Conservation (phyloP, 1,284 basidiomycete species). For the Marasmius tenuissimus region DNA sequence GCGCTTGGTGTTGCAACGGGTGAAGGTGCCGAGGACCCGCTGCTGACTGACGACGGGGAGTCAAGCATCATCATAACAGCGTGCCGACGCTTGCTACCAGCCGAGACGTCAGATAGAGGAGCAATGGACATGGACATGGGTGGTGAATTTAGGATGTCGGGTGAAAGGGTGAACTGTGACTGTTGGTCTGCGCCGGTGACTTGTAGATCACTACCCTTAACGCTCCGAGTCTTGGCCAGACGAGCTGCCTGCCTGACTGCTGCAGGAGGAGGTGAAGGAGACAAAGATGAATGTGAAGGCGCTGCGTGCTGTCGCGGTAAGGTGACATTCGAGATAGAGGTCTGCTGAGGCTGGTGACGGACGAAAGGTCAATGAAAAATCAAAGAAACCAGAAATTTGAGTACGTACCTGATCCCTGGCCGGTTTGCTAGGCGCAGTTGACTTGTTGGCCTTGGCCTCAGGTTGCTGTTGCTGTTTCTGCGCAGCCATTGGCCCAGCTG, state of each 20-base stretch:
- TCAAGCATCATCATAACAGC: conserved; percentile 67
- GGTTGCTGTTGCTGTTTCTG: background rate
- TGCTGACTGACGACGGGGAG: conserved; percentile 24
- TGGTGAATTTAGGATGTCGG: conserved; percentile 20
- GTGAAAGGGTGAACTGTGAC: conserved; percentile 18
- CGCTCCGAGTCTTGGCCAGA: conserved; percentile 2
- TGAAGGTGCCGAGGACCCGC: conserved; percentile 19
- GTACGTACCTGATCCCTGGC: conserved; percentile 29
- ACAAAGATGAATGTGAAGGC: conserved; percentile 1
- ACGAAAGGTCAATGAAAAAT: background rate
- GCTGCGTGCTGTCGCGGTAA: background rate
- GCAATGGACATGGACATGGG: conserved; percentile 36
- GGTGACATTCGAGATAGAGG: background rate
- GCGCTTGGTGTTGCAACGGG: conserved; percentile 23
- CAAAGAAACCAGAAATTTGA: background rate
- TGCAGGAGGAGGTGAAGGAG: conserved; percentile 1
- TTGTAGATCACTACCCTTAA: conserved; percentile 10
- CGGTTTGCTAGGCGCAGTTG: conserved; percentile 3
- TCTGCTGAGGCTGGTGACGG: background rate
- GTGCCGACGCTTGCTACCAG: conserved; percentile 51
- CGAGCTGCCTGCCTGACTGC: conserved; percentile 13
- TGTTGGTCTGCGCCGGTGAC: conserved; percentile 16
- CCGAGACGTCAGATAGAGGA: conserved; percentile 22
- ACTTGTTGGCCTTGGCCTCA: conserved; percentile 10
- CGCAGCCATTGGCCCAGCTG: conserved; percentile 15